Base-by-base conservation (phyloP, 2,329 filamentous ascomycete species). In the Sporothrix schenckii region DNA sequence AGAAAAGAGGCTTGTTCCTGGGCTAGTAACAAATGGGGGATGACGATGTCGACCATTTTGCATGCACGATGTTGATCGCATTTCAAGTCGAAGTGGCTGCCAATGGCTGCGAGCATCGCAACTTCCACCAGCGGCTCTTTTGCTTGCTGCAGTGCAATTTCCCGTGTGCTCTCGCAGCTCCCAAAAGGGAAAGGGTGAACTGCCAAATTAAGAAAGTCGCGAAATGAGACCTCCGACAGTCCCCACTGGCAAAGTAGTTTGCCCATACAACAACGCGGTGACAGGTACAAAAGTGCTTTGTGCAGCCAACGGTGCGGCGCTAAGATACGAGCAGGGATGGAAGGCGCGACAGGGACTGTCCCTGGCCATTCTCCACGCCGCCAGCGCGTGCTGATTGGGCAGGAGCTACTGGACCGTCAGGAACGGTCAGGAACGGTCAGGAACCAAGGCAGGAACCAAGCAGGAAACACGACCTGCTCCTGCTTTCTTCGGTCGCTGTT, bases 341-440 rank as follows among this genome's bases (percentile, higher is more conserved):
- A 19, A 19, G 63, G 24, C 61, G 44, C 61, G 61, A 65, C 66
- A 54, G 14, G 63, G 66, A 49, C 47, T 39, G 52, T 39, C 66
- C 66, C 52, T 68, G 50, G 52, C 66, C n/a, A 30, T 39, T 68
- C 53, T 30, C 52, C 53, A 50, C 39, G 52, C 66, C 13, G 34
- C 39, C 9, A 34, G 60, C 47, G 60, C 56, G 60, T 52, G 27
- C 30, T 70, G 68, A 70, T 70, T 70, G 68, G 67, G 44, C 58
- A 52, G 30, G n/a, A 30, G 54, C 49, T 39, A 4, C 54, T 16
- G 27, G 16, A 65, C 44, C 44, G 54, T n/a, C 58, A 49, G 44
- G 60, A 49, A 65, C 60, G 30, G 30, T 30, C 54, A 60, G 54
- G 54, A 16, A 41, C 41, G 6, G 34, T 4, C 27, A 58, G 54